Base-by-base conservation (phyloP, 768 basidiomycete species). In the Hydnum rufescens region DNA sequence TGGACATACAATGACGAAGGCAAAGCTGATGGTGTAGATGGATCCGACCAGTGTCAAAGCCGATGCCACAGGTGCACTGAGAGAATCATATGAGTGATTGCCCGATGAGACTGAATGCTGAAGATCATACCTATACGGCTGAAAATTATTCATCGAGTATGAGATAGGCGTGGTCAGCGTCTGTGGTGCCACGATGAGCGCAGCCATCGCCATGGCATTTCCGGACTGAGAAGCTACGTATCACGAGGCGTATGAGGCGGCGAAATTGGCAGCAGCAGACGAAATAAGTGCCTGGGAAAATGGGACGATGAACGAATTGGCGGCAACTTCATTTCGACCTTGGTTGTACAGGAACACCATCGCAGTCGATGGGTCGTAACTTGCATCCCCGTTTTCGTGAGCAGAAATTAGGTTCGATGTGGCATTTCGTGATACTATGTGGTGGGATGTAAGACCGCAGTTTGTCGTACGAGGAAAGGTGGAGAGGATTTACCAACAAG, bases 281-380 rank as follows among this genome's bases (percentile, higher is more conserved):
- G 58, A 57, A 3, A 66, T 56, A 30, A 64, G 54, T 32, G 56
- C 50, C 6, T 57, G 62, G 6, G 65, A 61, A 34, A 65, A 61
- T 4, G 70, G 69, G 16, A 68, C 57, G 51, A 72, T 58, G 54
- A 64, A 70, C 53, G 59, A 68, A 4, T 63, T 65, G 5, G 64
- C 58, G 1, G 70, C 70, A 16, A 64, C 62, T 57, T 72, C 71
- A 43, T 69, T 64, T 16, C 71, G 61, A 6, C 66, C 70, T 57
- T 71, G 70, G 31, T 43, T 5, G n/a, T n/a, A n/a, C n/a, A n/a
- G n/a, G n/a, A n/a, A n/a, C n/a, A n/a, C n/a, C n/a, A n/a, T n/a
- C n/a, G 55, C 36, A 4, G 31, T 22, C n/a, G 30, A 26, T 2
- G 53, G 42, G 34, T 55, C 32, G 47, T 55, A 55, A 18, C 52